Evolutionary conservation across 2,329 filamentous ascomycete species (phyloP), one percentile per base, ranked within the genome.

Genomic region (Cladosporium halotolerans): DNA sequence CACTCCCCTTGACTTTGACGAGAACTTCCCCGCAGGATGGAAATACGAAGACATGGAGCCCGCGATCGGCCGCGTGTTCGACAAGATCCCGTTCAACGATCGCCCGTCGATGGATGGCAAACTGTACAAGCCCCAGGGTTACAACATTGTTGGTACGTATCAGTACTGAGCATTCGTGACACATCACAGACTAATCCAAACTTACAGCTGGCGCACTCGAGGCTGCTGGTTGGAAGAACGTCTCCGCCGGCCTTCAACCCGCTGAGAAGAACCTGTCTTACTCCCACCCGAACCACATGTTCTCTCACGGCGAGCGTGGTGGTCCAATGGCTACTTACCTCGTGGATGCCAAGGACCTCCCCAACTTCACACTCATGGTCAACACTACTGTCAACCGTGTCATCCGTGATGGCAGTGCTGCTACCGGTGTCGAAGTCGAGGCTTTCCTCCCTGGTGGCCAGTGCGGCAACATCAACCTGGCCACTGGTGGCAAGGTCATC

Each of bases 261-360:
- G 73, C 78, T 53, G 66, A 78, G 65, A 89, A 89, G 78, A 83
- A 86, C 70, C 74, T 76, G 59, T 82, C 80, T 0, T 88, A 76
- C 68, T 77, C 79, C 41, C 79, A 82, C 67, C 81, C 82, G 19
- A 78, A 81, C 23, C 87, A 81, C 72, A 86, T 88, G 81, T 86
- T 82, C 65, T 72, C 73, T 5, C 71, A 82, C 43, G 84, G 83
- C 48, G 82, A 86, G 67, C 76, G 86, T 55, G 82, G 82, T 42
- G 86, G 86, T 1, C 85, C 86, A 10, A 73, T 89, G 65, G 82
- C 81, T 8, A 87, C 86, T 0, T 89, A 89, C 63, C 79, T 89
- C 1, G 81, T 84, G 4, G 75, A 77, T 14, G 83, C 84, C 1
- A 74, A 76, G 45, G 71, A 72, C 40, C 76, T 81, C 55, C 69